Conservation (phyloP, 2,329 filamentous ascomycete species). For the Colletotrichum godetiae region DNA sequence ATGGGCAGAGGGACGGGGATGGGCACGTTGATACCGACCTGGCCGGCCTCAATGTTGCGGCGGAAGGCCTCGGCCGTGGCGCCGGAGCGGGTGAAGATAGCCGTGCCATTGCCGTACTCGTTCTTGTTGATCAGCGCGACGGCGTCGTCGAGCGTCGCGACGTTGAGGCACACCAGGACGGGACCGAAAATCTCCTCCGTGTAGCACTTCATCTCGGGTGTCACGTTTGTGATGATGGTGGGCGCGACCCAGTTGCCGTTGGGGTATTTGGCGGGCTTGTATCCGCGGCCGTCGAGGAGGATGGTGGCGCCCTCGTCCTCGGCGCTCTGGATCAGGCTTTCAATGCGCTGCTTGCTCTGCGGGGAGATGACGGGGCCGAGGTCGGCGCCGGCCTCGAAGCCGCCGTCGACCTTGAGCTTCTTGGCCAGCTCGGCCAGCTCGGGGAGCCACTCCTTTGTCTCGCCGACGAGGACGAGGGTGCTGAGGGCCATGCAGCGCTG, state of each 20-base stretch:
- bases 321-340: conserved; percentile 78
- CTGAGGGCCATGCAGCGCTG: conserved; percentile 90
- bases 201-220: conserved; percentile 85
- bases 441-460: conserved; percentile 84
- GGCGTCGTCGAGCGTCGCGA: conserved; percentile 81
- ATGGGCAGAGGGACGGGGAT: conserved; percentile 79
- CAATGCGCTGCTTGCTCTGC: conserved; percentile 82
- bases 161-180: conserved; percentile 84
- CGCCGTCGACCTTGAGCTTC: conserved; percentile 79
- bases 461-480: conserved; percentile 84
- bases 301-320: conserved; percentile 86
- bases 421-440: conserved; percentile 83
- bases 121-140: conserved; percentile 86
- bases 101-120: conserved; percentile 87
- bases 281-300: conserved; percentile 82
- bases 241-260: conserved; percentile 88
- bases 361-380: conserved; percentile 86
- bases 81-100: conserved; percentile 85
- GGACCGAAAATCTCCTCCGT: conserved; percentile 88
- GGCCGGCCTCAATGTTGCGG: conserved; percentile 83
- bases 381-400: conserved; percentile 84
- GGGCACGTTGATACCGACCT: conserved; percentile 87
- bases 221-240: conserved; percentile 86
- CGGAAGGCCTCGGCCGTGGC: conserved; percentile 83
- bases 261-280: conserved; percentile 81